These are phyloP conservation scores for Suillus hirtellus DNA, from an alignment of 768 basidiomycete genomes.

Conservation along the genomic window DNA sequence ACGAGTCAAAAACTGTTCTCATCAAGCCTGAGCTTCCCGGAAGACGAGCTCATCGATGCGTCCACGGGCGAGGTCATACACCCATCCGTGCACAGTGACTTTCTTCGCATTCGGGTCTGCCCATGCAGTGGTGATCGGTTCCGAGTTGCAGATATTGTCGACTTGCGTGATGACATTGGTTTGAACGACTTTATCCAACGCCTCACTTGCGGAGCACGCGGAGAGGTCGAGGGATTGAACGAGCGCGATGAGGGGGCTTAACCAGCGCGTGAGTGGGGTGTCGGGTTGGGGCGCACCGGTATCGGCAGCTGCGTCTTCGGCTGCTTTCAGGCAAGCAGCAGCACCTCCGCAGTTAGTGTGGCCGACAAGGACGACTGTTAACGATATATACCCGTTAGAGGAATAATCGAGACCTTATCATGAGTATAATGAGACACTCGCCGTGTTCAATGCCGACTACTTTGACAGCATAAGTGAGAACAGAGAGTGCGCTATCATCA, in stretches of 20 bases:
- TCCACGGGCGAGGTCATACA: slow-evolving; percentile 65
- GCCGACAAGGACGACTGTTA: slow-evolving; percentile 74
- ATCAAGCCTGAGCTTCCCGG: background rate
- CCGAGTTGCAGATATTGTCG: slow-evolving; percentile 47
- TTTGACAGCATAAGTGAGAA: slow-evolving; percentile 72
- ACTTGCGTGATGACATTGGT: slow-evolving; percentile 64
- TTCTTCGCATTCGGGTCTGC: slow-evolving; percentile 30
- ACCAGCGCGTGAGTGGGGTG: slow-evolving; percentile 66
- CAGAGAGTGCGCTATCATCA: slow-evolving; percentile 72
- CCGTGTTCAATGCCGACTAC: slow-evolving; percentile 76
- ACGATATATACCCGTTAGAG: slow-evolving; percentile 8
- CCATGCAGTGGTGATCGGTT: slow-evolving; percentile 50
- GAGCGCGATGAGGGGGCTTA: slow-evolving; percentile 63
- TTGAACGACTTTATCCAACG: slow-evolving; percentile 49
- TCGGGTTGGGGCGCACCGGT: slow-evolving; percentile 29
- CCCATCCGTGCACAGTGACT: slow-evolving; percentile 70
- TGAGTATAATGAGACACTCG: slow-evolving; percentile 42
- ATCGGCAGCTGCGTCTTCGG: slow-evolving; percentile 33
- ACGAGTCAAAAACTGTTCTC: background rate
- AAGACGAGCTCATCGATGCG: slow-evolving; percentile 52
- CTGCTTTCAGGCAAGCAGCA: slow-evolving; percentile 51
- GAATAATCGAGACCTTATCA: slow-evolving; percentile 32
- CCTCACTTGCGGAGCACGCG: slow-evolving; percentile 34
- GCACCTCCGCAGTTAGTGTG: slow-evolving; percentile 86
- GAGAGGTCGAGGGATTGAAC: slow-evolving; percentile 44